Base-by-base conservation (phyloP, 495 filamentous ascomycete genomes). In the Talaromyces borbonicus region DNA sequence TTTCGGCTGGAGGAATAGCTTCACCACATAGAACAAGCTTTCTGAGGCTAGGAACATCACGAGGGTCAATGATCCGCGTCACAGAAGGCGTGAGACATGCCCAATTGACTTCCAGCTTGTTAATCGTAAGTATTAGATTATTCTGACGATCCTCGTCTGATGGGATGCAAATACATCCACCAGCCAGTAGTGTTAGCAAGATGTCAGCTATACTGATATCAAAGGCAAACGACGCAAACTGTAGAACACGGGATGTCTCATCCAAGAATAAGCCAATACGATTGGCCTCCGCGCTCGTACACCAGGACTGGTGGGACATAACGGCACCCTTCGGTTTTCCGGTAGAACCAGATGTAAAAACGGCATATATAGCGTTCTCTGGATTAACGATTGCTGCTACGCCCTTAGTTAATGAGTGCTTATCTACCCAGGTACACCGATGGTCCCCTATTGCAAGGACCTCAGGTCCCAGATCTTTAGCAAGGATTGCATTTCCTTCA, bases 281-380 rank as follows among this genome's bases (percentile, higher is more conserved):
- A 5, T 42, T 19, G 18, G 39, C 18, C 18, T 22, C 12, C 19
- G 18, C 11, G 25, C 39, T n/a, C 4, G 39, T 14, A 20, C 19
- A 19, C 12, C 9, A 22, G 4, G 39, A 16, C 12, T 66, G 59
- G 48, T 83, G 77, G 1, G 79, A 81, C 15, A 87, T 68, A 18
- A 83, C 67, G 5, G 85, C 79, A 11, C 84, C 84, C 56, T 88
- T 89, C 0, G 84, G 84, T 2, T 63, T 56, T 1, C 84, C 84
- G 0, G 77, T 85, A 18, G 71, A 79, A 2, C 83, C 83, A 22
- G 75, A 81, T 0, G 83, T 87, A 56, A 81, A 86, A 9, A 85
- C 73, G 4, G 77, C 63, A 56, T 83, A 60, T 9, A 59, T 53
- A 2, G 63, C 55, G 20, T 61, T 53, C 12, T 29, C 26, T 5